phyloP scores from a whole-genome alignment of 2,329 filamentous ascomycete species.

The Thermochaetoides dissita region DNA sequence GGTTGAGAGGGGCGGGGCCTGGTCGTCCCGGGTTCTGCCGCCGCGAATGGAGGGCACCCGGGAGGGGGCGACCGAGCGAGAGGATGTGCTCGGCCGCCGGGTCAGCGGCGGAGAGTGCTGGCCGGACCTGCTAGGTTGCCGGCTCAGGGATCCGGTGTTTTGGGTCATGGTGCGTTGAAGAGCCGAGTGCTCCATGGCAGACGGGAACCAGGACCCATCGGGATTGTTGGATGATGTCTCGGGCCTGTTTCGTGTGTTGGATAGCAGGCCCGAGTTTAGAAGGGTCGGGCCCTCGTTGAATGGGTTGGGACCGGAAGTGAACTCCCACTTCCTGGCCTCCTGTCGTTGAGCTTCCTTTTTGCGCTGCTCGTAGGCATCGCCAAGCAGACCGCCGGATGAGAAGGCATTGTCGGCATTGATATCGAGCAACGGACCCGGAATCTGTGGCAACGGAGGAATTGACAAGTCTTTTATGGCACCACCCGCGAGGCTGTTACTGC shows the following conservation, averaged over 20 bases:
- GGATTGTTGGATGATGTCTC: conserved; percentile 1
- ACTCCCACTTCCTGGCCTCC: conserved; percentile 2
- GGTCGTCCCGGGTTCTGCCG: neutral
- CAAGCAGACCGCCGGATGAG: conserved; percentile 36
- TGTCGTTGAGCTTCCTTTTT: conserved; percentile 21
- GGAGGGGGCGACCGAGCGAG: conserved; percentile 1
- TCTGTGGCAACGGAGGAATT: conserved; percentile 1
- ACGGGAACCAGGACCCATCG: conserved; percentile 26
- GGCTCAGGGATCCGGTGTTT: too few species aligned
- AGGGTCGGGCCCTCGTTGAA: conserved; percentile 46
- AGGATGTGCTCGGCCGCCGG: conserved; percentile 8
- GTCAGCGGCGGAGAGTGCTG: neutral
- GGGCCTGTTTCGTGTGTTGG: too few species aligned
- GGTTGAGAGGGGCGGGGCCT: conserved; percentile 6
- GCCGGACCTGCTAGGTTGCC: neutral
- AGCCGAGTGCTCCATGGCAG: conserved; percentile 19
- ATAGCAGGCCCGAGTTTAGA: conserved; percentile 28
- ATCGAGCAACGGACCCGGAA: conserved; percentile 20
- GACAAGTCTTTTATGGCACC: too few species aligned
- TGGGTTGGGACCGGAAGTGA: conserved; percentile 14
- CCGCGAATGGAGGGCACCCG: conserved; percentile 1
- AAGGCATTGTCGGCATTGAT: conserved; percentile 31
- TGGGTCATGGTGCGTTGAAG: too few species aligned
- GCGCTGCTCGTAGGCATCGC: conserved; percentile 33
- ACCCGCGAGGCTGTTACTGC: too few species aligned